These are phyloP conservation scores for Penicillium janthinellum DNA, from an alignment of 2,329 filamentous ascomycete species.

Conservation along the genomic window DNA sequence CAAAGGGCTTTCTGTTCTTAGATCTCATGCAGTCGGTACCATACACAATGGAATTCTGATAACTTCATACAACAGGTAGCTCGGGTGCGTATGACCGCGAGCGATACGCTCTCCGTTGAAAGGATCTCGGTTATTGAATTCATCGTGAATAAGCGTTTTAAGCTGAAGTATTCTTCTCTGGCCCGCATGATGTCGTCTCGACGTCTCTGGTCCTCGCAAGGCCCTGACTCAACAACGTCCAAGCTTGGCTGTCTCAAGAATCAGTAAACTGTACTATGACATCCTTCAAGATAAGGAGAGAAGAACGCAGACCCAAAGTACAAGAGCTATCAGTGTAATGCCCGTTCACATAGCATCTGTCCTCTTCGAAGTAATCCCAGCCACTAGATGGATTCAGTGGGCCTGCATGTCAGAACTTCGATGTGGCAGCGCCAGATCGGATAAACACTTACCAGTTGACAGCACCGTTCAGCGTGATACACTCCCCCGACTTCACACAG, in stretches of 20 bases:
- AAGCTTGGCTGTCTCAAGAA: background rate
- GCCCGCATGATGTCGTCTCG: background rate
- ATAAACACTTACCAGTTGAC: background rate
- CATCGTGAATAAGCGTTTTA: too few relatives aligned
- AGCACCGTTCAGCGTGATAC: background rate
- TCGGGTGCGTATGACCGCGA: background rate
- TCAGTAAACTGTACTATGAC: background rate
- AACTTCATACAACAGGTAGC: background rate
- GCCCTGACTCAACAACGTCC: background rate
- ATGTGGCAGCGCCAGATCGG: fast-evolving
- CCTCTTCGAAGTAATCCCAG: conserved; percentile 1
- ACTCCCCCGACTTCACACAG: background rate
- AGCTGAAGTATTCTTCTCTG: background rate
- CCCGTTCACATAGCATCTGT: background rate
- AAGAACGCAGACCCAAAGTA: background rate
- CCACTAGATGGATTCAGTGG: background rate
- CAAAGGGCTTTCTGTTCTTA: background rate
- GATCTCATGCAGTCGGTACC: background rate
- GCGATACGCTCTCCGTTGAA: background rate
- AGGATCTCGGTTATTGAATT: too few relatives aligned
- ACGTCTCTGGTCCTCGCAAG: background rate
- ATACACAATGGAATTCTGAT: background rate
- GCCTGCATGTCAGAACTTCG: background rate
- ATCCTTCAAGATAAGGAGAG: too few relatives aligned
- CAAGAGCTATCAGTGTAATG: background rate